Evolutionary conservation across 116 monocot genomes (phyloP), one percentile per base, ranked within the genome.

Genomic region (Papilionanthe hybrid): DNA sequence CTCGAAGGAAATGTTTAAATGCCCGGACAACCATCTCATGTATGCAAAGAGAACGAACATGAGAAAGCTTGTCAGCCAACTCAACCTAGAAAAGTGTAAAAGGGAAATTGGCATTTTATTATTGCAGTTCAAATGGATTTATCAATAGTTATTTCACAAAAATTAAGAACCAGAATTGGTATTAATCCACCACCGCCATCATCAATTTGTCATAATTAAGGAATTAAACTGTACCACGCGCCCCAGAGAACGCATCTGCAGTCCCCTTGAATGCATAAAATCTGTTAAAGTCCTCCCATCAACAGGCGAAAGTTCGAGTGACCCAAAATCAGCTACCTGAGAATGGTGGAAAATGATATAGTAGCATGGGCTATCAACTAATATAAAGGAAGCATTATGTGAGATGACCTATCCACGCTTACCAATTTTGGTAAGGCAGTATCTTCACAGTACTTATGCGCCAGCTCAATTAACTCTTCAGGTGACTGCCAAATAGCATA

Each of bases 201-300:
- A 44, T 44, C 19, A 20, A 10, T 29, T 44, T 42, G n/a, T 73
- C 30, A 29, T n/a, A 73, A 73, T 8, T 20, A 43, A 17, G 42
- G 44, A 44, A 13, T 43, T 73, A 8, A 44, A 73, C 10, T 74
- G 67, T 92, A 96, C 96, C 83, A 96, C 90, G 72, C 81, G 88
- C 57, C 96, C 96, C 75, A 96, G 78, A 68, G 96, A 96, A 79
- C 83, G 86, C 96, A 96, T 96, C 78, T 91, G 93, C 80, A 96
- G 83, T 53, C 96, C 96, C 72, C 96, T 88, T 27, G 96, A 93
- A 81, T 96, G 96, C 96, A 96, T 96, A 79, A 96, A 96, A 88
- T 96, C 96, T 23, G 96, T 96, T 67, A 96, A 66, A 80, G 96
- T 96, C 87, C 94, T 90, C 48, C 96, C 96, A 88, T 96, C 96